Conservation (phyloP, 1,284 basidiomycete species). For the Malassezia slooffiae region DNA sequence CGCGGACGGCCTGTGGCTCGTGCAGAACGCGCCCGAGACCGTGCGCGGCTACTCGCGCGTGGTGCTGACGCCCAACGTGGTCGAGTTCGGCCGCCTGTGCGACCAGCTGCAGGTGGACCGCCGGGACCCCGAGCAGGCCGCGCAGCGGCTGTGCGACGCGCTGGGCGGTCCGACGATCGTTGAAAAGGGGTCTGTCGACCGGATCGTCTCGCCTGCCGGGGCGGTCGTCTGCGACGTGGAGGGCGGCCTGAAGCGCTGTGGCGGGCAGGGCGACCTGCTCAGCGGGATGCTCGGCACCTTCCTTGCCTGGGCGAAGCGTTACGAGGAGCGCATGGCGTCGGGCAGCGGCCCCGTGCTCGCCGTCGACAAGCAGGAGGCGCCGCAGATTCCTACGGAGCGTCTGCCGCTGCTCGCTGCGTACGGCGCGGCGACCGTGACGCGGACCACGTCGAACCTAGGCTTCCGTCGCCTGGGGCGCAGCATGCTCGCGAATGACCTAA, state of each 20-base stretch:
- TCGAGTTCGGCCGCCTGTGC: constrained; percentile 78
- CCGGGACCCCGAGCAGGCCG: constrained; percentile 48
- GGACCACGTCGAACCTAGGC: constrained; percentile 64
- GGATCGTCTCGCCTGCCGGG: constrained; percentile 31
- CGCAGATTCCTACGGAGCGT: constrained; percentile 9
- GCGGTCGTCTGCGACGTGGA: constrained; percentile 52
- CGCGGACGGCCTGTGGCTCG: constrained; percentile 73
- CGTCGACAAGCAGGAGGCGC: constrained; percentile 49
- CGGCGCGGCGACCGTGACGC: constrained; percentile 77
- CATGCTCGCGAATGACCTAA: constrained; percentile 79
- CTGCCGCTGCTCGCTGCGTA: constrained; percentile 74
- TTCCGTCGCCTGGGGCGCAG: constrained; percentile 66
- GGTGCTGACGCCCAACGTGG: constrained; percentile 83
- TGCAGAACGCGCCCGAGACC: constrained; percentile 63
- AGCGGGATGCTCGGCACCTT: constrained; percentile 76
- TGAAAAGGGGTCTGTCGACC: constrained; percentile 63
- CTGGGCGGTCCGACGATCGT: constrained; percentile 80
- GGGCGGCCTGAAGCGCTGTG: constrained; percentile 82
- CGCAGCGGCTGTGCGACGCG: constrained; percentile 54
- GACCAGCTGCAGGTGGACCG: constrained; percentile 53
- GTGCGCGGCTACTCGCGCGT: constrained; percentile 69
- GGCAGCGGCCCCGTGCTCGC: constrained; percentile 11
- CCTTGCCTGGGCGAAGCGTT: constrained; percentile 87
- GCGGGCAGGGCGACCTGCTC: constrained; percentile 88
- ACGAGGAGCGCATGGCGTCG: constrained; percentile 62